Percentiles rank a stretch among this genome's conserved stretches.
Conservation (phyloP, 208 protist genomes). For the Trypanosoma caninum region DNA sequence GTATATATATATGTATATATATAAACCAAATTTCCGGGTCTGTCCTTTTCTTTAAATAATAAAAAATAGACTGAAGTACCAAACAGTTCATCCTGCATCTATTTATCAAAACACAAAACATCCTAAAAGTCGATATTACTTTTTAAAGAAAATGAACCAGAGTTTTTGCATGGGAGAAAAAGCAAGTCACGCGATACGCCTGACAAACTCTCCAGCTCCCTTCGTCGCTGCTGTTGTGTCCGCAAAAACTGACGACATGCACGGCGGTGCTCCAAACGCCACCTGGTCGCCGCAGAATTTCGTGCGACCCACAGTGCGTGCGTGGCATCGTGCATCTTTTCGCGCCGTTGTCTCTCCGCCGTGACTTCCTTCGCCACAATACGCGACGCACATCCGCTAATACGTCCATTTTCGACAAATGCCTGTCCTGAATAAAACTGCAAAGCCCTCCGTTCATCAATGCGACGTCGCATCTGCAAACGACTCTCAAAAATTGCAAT, state of each 20-base stretch:
- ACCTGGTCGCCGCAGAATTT: not conserved
- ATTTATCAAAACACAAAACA: too few relatives aligned
- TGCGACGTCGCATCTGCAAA: conserved; percentile 1
- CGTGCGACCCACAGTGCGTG: conserved; percentile 20
- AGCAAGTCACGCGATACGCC: conserved; percentile 12
- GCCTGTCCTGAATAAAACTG: conserved; percentile 25
- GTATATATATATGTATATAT: too few relatives aligned
- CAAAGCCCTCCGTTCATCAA: conserved; percentile 7
- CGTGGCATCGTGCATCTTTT: conserved; percentile 21
- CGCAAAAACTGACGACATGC: conserved; percentile 8
- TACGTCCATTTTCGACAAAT: not conserved
- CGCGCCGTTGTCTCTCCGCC: conserved; percentile 12
- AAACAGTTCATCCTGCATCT: too few relatives aligned
- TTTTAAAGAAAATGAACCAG: not conserved
- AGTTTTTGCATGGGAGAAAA: not conserved
- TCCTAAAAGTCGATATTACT: too few relatives aligned
- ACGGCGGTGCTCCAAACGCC: conserved; percentile 9
- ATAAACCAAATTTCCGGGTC: too few relatives aligned
- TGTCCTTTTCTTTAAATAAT: too few relatives aligned
- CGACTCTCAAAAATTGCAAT: too few relatives aligned
- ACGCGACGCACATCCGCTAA: not conserved
- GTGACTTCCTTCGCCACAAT: not conserved
- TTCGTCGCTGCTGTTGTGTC: conserved; percentile 14
- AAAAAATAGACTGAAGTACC: too few relatives aligned
- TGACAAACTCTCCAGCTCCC: conserved; percentile 27